A percentile compares a stretch with the other conserved stretches of the same genome.
Evolutionary conservation across 2,329 filamentous ascomycete genomes (phyloP).

Genomic region (Fonsecaea pedrosoi): DNA sequence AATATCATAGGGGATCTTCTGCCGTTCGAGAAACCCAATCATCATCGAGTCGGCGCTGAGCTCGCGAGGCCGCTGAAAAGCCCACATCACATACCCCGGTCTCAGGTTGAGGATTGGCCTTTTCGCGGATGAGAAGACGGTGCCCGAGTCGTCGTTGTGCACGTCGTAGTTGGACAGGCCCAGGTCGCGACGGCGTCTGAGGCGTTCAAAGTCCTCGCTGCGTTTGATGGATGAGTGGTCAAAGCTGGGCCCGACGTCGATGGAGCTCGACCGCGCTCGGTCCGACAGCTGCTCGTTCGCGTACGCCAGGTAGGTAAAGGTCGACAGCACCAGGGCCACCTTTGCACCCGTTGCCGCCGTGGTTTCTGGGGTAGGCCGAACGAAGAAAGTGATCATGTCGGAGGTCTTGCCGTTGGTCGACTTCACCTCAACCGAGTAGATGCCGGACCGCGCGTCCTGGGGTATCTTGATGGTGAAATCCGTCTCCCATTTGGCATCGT

Average conservation of each 20-base stretch:
- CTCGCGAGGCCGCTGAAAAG: constrained; percentile 47
- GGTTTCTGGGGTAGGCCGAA: constrained; percentile 42
- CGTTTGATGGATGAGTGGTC: constrained; percentile 18
- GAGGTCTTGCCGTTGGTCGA: constrained; percentile 34
- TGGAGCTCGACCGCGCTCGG: constrained; percentile 37
- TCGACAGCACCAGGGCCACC: constrained; percentile 46
- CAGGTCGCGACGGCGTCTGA: constrained; percentile 45
- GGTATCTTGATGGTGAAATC: constrained; percentile 44
- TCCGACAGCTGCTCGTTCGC: constrained; percentile 51
- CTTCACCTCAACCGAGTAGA: constrained; percentile 43
- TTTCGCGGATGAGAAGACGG: constrained; percentile 44
- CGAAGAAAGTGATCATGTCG: constrained; percentile 48
- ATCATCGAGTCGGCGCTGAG: constrained; percentile 48
- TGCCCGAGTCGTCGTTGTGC: constrained; percentile 48
- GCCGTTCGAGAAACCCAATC: constrained; percentile 46
- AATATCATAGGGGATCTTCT: constrained; percentile 45
- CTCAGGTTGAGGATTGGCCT: constrained; percentile 50
- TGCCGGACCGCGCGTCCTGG: constrained; percentile 39
- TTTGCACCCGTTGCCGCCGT: constrained; percentile 23
- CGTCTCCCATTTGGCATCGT: constrained; percentile 48
- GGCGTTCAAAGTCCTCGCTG: constrained; percentile 38
- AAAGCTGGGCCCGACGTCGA: constrained; percentile 31
- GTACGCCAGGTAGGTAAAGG: constrained; percentile 51
- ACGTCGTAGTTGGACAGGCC: constrained; percentile 50
- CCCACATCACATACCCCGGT: constrained; percentile 49